Percentiles rank a stretch among this genome's conserved stretches.
Evolutionary conservation across 306 rosid species (phyloP).

Genomic region (Malus sieversii): DNA sequence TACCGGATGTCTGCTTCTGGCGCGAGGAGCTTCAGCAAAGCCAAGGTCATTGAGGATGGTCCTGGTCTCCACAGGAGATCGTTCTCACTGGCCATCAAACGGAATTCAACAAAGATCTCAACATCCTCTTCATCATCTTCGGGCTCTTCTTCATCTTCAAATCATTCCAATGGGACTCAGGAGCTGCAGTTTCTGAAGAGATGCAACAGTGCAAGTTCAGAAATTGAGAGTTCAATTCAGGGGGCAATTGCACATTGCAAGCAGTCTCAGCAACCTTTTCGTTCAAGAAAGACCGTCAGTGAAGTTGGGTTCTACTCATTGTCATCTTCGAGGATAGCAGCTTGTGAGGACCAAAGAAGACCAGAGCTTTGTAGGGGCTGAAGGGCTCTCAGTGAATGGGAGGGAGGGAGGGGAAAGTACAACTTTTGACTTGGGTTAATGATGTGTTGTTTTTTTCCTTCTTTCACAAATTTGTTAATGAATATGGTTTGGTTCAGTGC

Average conservation of each 20-base stretch:
- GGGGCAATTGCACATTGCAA: constrained; percentile 99
- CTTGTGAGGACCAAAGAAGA: constrained; percentile 47
- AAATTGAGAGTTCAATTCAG: constrained; percentile 77
- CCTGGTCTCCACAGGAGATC: constrained; percentile 65
- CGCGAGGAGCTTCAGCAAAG: constrained; percentile 28
- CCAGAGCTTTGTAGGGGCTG: constrained; percentile 52
- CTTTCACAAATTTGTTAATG: constrained; percentile 19
- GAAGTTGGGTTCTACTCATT: constrained; percentile 53
- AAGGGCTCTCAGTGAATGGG: constrained; percentile 5
- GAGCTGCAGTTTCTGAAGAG: constrained; percentile 53
- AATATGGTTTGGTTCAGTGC: constrained; percentile 13
- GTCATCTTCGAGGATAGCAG: constrained; percentile 38
- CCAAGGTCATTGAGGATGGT: constrained; percentile 30
- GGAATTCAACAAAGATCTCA: constrained; percentile 49
- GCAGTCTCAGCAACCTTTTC: constrained; percentile 54
- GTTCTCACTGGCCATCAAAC: constrained; percentile 58
- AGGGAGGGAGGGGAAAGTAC: constrained; percentile 3
- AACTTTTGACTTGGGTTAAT: constrained; percentile 4
- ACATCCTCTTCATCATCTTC: constrained; percentile 31
- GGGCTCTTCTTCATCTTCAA: constrained; percentile 36
- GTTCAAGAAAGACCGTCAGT: constrained; percentile 37
- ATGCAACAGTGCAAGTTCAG: constrained; percentile 70
- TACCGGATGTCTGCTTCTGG: constrained; percentile 30
- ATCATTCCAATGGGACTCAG: constrained; percentile 33
- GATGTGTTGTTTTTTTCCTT: constrained; percentile 6